A percentile compares a stretch with the other conserved stretches of the same genome.
These are phyloP conservation scores for Solanum ossicruentum DNA, from an alignment of 257 asterid species.

Conservation along the genomic window DNA sequence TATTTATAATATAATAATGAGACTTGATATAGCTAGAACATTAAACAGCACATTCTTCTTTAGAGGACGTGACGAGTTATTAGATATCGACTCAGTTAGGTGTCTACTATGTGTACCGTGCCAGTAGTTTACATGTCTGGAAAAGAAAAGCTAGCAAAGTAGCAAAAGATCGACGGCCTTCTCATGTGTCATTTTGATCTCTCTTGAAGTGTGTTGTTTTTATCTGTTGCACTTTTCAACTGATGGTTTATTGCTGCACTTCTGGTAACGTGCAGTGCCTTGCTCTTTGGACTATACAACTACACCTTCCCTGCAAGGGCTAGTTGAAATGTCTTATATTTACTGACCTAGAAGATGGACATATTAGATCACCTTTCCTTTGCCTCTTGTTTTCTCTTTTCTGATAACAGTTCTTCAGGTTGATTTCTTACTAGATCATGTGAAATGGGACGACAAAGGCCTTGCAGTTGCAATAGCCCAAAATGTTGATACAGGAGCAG, in stretches of 20 bases:
- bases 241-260: background rate
- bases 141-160: constrained; percentile 19
- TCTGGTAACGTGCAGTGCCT: background rate
- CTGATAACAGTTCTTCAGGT: constrained; percentile 43
- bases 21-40: background rate
- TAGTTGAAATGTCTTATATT: background rate
- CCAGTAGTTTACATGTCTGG: constrained; percentile 37
- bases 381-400: background rate
- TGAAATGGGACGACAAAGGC: constrained; percentile 95
- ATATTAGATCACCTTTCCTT: background rate
- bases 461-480: constrained; percentile 92
- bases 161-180: constrained; percentile 8
- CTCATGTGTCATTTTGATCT: constrained; percentile 14
- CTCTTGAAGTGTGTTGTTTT: constrained; percentile 26
- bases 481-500: constrained; percentile 80
- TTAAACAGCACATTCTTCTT: background rate
- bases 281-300: background rate
- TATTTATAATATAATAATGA: background rate
- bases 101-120: constrained; percentile 1
- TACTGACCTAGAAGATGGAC: background rate
- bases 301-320: background rate
- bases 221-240: constrained; percentile 24
- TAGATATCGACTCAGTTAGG: constrained; percentile 22
- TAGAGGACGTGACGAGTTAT: background rate
- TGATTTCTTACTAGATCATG: constrained; percentile 55